A percentile compares a stretch with the other conserved stretches of the same genome.
Conservation (phyloP, 2,329 filamentous ascomycete genomes). For the Helotiales sp. region DNA sequence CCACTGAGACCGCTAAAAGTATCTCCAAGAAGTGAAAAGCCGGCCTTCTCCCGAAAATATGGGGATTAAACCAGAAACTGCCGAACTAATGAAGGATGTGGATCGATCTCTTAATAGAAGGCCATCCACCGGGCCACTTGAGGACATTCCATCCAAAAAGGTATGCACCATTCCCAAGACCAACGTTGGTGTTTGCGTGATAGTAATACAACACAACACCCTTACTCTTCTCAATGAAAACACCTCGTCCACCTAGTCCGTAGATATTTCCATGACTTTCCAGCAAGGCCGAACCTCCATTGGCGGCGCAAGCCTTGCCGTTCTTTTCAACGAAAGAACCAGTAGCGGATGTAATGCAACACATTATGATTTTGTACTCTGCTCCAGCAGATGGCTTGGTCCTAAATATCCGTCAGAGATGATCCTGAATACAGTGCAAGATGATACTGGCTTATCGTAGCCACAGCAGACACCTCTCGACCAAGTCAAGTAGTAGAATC, state of each 20-base stretch:
- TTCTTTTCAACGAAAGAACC: conserved; percentile 61
- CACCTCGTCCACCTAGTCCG: conserved; percentile 68
- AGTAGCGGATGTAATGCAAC: conserved; percentile 57
- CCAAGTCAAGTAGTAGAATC: conserved; percentile 69
- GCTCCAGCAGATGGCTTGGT: conserved; percentile 54
- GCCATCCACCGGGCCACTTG: conserved; percentile 52
- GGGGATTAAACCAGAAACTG: background rate
- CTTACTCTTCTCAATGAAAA: conserved; percentile 54
- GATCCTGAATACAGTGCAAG: no score
- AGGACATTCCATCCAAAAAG: conserved; percentile 54
- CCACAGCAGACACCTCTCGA: conserved; percentile 65
- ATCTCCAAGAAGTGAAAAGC: conserved; percentile 5
- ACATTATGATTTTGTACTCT: conserved; percentile 72
- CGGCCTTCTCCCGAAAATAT: background rate
- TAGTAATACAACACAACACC: conserved; percentile 67
- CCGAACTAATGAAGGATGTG: background rate
- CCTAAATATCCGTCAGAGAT: background rate
- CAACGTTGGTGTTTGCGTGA: conserved; percentile 60
- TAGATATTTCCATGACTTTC: conserved; percentile 65
- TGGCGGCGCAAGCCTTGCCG: conserved; percentile 57
- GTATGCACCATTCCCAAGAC: conserved; percentile 54
- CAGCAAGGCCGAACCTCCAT: conserved; percentile 66
- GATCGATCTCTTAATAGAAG: conserved; percentile 42
- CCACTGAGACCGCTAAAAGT: background rate
- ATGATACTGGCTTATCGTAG: conserved; percentile 50